These are phyloP conservation scores for Herpetomonas samuelpessoai DNA, from an alignment of 208 protist species.

Conservation along the genomic window DNA sequence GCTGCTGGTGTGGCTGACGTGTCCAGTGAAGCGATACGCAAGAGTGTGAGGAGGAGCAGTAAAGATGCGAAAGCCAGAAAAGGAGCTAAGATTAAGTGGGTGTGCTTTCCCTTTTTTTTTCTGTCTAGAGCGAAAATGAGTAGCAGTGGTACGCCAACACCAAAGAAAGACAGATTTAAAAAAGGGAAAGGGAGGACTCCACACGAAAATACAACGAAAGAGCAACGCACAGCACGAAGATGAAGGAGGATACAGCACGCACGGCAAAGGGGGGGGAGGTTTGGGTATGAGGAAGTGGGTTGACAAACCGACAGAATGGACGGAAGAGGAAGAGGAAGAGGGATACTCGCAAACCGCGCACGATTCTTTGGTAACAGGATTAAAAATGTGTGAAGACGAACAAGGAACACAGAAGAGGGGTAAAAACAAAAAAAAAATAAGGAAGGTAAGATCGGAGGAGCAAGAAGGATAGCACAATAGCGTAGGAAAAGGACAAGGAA, in stretches of 20 bases:
- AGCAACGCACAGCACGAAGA: neutral
- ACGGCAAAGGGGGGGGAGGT: neutral
- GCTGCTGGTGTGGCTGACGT: no score
- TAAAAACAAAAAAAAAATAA: conserved; percentile 6
- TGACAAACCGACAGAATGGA: neutral
- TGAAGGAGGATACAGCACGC: neutral
- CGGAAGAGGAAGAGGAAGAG: conserved; percentile 8
- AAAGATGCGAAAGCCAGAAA: no score
- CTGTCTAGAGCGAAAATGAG: conserved; percentile 3
- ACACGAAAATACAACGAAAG: neutral
- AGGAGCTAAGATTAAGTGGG: no score
- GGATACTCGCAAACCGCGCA: conserved; percentile 9
- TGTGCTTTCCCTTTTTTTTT: conserved; percentile 1
- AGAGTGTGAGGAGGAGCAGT: no score
- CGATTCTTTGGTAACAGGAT: no score
- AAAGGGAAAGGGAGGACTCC: conserved; percentile 1
- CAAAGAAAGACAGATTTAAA: neutral
- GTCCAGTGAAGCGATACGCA: no score
- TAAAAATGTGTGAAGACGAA: conserved; percentile 9
- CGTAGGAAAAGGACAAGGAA: neutral
- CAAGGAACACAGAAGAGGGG: conserved; percentile 5
- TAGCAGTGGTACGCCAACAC: no score
- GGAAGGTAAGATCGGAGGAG: neutral
- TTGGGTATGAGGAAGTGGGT: neutral
- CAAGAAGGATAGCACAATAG: conserved; percentile 11